phyloP scores from a whole-genome alignment of 352 stramenopile species.

The Globisporangium cystogenes region DNA sequence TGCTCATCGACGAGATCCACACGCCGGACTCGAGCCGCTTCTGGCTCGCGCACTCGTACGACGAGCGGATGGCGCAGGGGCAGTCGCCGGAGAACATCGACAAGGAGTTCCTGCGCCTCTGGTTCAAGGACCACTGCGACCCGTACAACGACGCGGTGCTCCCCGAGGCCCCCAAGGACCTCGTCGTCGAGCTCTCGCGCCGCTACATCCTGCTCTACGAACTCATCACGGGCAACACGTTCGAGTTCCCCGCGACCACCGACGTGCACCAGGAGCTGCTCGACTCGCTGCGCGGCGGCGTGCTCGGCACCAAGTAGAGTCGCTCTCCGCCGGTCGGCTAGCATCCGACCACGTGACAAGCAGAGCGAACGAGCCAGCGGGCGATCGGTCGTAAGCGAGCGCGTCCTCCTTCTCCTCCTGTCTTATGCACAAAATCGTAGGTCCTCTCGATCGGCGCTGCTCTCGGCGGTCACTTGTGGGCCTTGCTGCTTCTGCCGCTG shows the following conservation, averaged over 20 bases:
- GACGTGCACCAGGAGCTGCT: slow-evolving; percentile 39
- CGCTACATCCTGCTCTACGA: slow-evolving; percentile 99
- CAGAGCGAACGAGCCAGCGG: no score
- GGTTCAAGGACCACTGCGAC: slow-evolving; percentile 98
- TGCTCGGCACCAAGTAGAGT: slow-evolving; percentile 18
- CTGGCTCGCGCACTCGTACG: slow-evolving; percentile 90
- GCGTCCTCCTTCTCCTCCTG: no score
- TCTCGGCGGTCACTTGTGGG: no score
- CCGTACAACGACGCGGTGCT: slow-evolving; percentile 96
- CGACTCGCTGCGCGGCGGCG: slow-evolving; percentile 29
- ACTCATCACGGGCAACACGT: slow-evolving; percentile 96
- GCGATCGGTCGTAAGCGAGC: no score
- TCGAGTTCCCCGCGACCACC: slow-evolving; percentile 71
- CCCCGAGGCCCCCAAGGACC: slow-evolving; percentile 93
- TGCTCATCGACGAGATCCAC: slow-evolving; percentile 98
- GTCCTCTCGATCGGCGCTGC: no score
- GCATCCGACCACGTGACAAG: no score
- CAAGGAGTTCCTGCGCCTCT: slow-evolving; percentile 99
- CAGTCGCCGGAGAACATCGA: slow-evolving; percentile 98
- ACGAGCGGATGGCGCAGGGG: slow-evolving; percentile 78
- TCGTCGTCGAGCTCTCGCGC: slow-evolving; percentile 95
- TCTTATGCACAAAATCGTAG: no score
- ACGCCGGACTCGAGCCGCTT: slow-evolving; percentile 98
- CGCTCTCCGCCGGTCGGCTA: no score
- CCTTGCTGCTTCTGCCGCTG: no score